These are phyloP conservation scores for Pichia sp. DNA, from an alignment of 1,139 yeast species.

Conservation along the genomic window DNA sequence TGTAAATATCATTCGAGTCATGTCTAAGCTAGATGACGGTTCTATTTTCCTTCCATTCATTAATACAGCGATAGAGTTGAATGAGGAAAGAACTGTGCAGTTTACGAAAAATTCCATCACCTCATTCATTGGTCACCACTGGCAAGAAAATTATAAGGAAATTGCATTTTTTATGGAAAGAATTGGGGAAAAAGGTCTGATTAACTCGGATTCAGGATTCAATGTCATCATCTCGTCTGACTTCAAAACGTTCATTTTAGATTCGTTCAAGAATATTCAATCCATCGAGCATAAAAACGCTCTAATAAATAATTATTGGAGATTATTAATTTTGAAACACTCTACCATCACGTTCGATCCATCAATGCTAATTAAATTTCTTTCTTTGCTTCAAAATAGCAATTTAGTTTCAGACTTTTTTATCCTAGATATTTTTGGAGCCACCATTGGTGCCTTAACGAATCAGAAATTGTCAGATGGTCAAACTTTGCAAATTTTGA, in stretches of 20 bases:
- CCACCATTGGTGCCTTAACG: conserved; percentile 25
- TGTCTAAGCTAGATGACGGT: conserved; percentile 34
- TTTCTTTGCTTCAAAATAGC: conserved; percentile 12
- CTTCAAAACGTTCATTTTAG: conserved; percentile 26
- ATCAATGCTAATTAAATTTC: conserved; percentile 18
- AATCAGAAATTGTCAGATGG: conserved; percentile 22
- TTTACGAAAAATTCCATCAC: conserved; percentile 49
- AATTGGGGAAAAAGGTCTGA: conserved; percentile 29
- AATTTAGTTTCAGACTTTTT: conserved; percentile 18
- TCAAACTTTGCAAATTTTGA: conserved; percentile 16
- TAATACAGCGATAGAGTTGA: conserved; percentile 41
- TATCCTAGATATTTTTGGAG: conserved; percentile 28
- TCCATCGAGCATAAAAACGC: conserved; percentile 23
- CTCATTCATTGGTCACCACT: conserved; percentile 42
- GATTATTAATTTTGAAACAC: conserved; percentile 34
- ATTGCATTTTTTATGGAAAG: conserved; percentile 45
- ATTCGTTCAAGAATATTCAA: conserved; percentile 16
- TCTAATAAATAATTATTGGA: conserved; percentile 40
- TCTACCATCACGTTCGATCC: conserved; percentile 22
- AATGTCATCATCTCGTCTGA: conserved; percentile 29
- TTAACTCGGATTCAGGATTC: conserved; percentile 18
- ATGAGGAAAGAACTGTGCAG: conserved; percentile 43
- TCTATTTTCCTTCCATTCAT: conserved; percentile 46
- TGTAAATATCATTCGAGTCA: conserved; percentile 27
- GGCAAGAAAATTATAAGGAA: conserved; percentile 34